Evolutionary conservation across 1,284 basidiomycete genomes (phyloP).

Genomic region (Ustilago vetiveriae): DNA sequence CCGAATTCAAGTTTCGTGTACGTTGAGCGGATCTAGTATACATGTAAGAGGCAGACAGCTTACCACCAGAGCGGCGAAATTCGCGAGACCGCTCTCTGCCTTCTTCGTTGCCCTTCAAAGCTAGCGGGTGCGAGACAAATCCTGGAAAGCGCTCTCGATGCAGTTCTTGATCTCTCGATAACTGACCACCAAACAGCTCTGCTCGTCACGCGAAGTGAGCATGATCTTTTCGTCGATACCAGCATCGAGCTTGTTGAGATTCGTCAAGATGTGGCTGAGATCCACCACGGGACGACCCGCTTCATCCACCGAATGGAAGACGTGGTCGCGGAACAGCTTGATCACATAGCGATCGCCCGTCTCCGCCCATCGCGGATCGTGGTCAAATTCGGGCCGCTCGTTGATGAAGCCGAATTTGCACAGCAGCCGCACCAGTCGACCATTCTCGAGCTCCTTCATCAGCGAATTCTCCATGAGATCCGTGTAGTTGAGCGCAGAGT

Average conservation of each 20-base stretch:
- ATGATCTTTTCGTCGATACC: conserved; percentile 93
- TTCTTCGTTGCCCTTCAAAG: too few relatives aligned
- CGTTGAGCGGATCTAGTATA: neutral
- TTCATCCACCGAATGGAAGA: conserved; percentile 96
- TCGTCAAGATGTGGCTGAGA: conserved; percentile 66
- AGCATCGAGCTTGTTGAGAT: conserved; percentile 77
- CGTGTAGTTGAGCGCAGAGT: conserved; percentile 78
- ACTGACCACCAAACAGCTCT: conserved; percentile 93
- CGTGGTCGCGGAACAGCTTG: conserved; percentile 97
- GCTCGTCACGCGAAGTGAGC: conserved; percentile 91
- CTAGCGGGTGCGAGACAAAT: conserved; percentile 47
- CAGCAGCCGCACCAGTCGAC: conserved; percentile 86
- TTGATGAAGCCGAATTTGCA: conserved; percentile 98
- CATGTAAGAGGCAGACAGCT: conserved; percentile 8
- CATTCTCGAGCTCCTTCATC: conserved; percentile 93
- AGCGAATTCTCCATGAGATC: conserved; percentile 87
- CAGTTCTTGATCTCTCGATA: conserved; percentile 77
- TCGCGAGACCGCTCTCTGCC: too few relatives aligned
- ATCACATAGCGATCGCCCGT: conserved; percentile 97
- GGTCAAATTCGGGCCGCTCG: conserved; percentile 96
- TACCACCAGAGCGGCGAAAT: too few relatives aligned
- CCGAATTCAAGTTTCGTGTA: neutral
- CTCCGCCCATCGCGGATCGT: conserved; percentile 95
- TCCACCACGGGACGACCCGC: conserved; percentile 89
- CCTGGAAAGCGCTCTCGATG: conserved; percentile 61